Evolutionary conservation across 768 basidiomycete species (phyloP), one percentile per base, ranked within the genome.

Genomic region (Boletus reticulatus): DNA sequence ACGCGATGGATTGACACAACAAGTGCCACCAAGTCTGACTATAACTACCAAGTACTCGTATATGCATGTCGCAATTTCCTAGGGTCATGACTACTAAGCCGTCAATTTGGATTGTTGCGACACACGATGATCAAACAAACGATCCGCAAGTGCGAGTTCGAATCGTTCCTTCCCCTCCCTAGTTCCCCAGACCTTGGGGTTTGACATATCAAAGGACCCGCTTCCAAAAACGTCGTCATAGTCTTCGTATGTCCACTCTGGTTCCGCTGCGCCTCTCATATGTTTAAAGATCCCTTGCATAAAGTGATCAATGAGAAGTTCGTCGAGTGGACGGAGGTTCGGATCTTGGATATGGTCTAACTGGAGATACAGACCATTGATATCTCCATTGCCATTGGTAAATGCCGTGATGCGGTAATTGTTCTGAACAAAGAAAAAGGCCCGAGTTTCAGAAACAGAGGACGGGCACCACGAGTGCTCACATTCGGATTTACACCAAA

Each of bases 1-100:
- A 93, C 85, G 88, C 83, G 44, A 95, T 22, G 22, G 22, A 22
- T 22, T 22, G 22, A 22, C 22, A 22, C 22, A 22, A 22, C 22
- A 22, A 22, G 22, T 22, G 22, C 22, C 22, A 22, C 22, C 22
- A 22, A 22, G 22, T 22, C 22, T 22, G 22, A 22, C 22, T 22
- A 1, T 22, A 22, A 22, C 22, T 22, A 22, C 22, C 22, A 22
- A 22, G 3, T 22, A 22, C 22, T 22, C 22, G 22, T 22, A 22
- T 22, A 22, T 22, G 22, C 22, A 22, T 22, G 22, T 22, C 22
- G 3, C 22, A 22, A 22, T 22, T 22, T 22, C 22, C 22, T 22
- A 22, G 22, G 22, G 22, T 22, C 22, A 22, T 2, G 27, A 9
- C 27, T 27, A 6, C 5, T 1, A 6, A 27, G 27, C 27, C 27